Evolutionary conservation across 345 rosid genomes (phyloP).

Genomic region (Rubroshorea leprosula): DNA sequence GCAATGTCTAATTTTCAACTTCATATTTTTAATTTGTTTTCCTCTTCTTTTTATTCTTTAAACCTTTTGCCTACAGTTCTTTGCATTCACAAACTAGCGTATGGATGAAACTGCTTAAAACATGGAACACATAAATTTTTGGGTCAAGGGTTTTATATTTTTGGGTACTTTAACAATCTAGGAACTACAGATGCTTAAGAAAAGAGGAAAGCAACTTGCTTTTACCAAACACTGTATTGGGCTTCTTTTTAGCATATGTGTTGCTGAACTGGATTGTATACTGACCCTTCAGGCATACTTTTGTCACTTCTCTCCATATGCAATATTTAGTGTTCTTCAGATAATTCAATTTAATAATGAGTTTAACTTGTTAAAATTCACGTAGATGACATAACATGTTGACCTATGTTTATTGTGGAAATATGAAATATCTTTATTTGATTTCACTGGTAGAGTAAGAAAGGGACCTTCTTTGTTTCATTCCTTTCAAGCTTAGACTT

Average conservation of each 20-base stretch:
- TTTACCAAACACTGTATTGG: neutral
- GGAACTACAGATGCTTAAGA: neutral
- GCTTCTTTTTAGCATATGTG: neutral
- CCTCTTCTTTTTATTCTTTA: no score
- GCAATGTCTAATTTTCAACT: neutral
- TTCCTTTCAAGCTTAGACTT: neutral
- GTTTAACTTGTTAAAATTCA: neutral
- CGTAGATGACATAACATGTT: neutral
- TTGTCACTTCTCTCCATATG: neutral
- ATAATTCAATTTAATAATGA: neutral
- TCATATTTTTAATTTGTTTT: neutral
- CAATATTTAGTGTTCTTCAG: neutral
- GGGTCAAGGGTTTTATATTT: neutral
- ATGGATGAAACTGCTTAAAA: neutral
- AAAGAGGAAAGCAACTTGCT: neutral
- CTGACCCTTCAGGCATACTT: neutral
- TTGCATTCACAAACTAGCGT: neutral
- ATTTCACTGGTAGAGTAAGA: conserved; percentile 1
- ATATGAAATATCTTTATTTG: neutral
- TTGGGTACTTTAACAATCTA: conserved; percentile 4
- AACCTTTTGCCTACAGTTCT: neutral
- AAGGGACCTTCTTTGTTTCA: neutral
- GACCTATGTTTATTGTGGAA: neutral
- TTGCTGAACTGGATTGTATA: neutral
- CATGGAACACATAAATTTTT: neutral